Base-by-base conservation (phyloP, 1,284 basidiomycete genomes). In the Mycosarcoma mackinlayi region DNA sequence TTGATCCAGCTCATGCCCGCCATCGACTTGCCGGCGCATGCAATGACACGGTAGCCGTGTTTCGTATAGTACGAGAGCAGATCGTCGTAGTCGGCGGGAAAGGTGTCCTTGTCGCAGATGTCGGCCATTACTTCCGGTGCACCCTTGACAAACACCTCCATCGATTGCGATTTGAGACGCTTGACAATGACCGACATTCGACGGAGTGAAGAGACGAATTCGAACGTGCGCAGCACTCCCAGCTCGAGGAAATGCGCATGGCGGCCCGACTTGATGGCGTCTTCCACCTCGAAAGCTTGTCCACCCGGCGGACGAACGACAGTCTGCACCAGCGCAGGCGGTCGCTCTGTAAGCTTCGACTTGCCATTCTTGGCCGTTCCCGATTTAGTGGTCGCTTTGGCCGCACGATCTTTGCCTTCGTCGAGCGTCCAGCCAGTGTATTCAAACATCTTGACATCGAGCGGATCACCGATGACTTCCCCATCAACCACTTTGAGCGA, bases 101-200 rank as follows among this genome's bases (percentile, higher is more conserved):
- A 77, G 1, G 77, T 70, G n/a, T 65, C 60, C 37, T 57, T 61
- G 53, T 79, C 76, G 63, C 80, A 99, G 60, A 99, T 98, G 42
- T 96, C 94, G 3, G 85, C 83, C 94, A 99, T 98, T 54, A 96
- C 92, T 83, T 99, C 96, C 0, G 96, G 96, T 1, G 96, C 96
- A 21, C 96, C 96, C 83, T 99, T 99, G 80, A 95, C 94, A 82
- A 97, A 98, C 8, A 98, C 87, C 82, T 98, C 95, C 92, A 98
- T 98, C 80, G 91, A 93, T 41, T 85, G 89, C 68, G 94, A 94
- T 84, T 92, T 96, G 58, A 98, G 87, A 49, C 92, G 87, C 84
- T 98, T 98, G 77, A 98, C 95, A 55, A 99, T 89, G 25, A 98
- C 96, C 68, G 93, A 96, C 96, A 98, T 99, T 49, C 96, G 86